Base-by-base conservation (phyloP, 23 red algal genomes). In the Agarophyton chilense region DNA sequence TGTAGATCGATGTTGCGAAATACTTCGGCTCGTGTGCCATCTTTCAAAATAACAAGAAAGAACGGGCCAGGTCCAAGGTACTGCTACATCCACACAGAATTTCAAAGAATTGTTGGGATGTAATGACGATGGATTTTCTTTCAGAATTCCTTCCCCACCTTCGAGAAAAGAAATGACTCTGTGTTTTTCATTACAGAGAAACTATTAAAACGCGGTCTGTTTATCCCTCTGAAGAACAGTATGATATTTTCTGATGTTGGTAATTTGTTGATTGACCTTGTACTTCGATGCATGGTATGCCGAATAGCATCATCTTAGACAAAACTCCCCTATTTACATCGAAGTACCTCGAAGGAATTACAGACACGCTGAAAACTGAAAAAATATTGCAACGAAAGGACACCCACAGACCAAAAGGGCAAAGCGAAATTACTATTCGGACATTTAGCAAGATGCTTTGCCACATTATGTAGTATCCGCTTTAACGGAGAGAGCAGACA, bases 11-110 rank as follows among this genome's bases (percentile, higher is more conserved):
- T 43, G 25, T 87, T 33, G 21, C 28, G 0, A 57, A 52, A 11
- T 87, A 22, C 17, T 24, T 52, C 34, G 31, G 31, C 4, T n/a
- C 31, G 12, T 87, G 83, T 47, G 44, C 26, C 2, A 0, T n/a
- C 31, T 87, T 3, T 34, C 68, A 74, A 73, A 16, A 47, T 35
- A 87, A 87, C 35, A 87, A 87, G 34, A 63, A 70, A 51, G 52
- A 55, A 51, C 46, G 11, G 0, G 10, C 44, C 24, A 41, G 19
- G 0, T 1, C 7, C 53, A 28, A 40, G 28, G 82, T 43, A 74
- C 0, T 45, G 39, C 47, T 87, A 19, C 83, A 76, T 56, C 83
- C 40, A 1, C 65, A 54, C 46, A 33, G 32, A 9, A 45, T 87
- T n/a, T 65, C 83, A n/a, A 40, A 53, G 0, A 22, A 16, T 18